Evolutionary conservation across 2,329 filamentous ascomycete genomes (phyloP), one percentile per base, ranked within the genome.

Genomic region (Diaporthe caulivora): DNA sequence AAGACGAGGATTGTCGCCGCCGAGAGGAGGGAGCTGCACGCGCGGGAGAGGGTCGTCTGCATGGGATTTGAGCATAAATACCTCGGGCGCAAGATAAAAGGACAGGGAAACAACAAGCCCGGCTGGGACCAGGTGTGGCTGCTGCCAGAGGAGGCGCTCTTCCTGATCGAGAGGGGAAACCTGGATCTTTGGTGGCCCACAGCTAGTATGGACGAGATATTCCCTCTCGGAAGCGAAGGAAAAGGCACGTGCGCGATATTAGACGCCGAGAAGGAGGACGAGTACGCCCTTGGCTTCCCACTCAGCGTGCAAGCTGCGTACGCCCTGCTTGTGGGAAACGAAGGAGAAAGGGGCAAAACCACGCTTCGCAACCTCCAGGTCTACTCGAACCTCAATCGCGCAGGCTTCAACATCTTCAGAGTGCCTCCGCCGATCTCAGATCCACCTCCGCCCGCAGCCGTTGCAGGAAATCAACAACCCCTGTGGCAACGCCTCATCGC

Each of bases 241-340:
- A 77, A 77, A 15, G 77, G 76, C 0, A 73, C 77, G 2, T 73
- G 73, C 29, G 80, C 78, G 6, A 78, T 75, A 21, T 77, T 78
- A 17, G 76, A 42, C 71, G 78, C 34, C 78, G 80, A 15, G 78
- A 78, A 79, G 24, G 75, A 83, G 40, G 85, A 87, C 54, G 90
- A 91, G 47, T 87, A 88, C 73, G 89, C 91, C 9, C 84, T 88
- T 5, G 93, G 93, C 0, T 82, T 97, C n/a, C 95, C 96, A 0
- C 92, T 99, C 86, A 97, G 94, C 82, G 84, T 98, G 51, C 94
- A 98, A 82, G 95, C 94, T 8, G 95, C 95, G 0, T 98, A 98
- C 85, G 90, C 95, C 7, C 89, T 95, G 29, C 91, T 98, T 70
- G 89, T 98, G 76, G 95, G 95, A 1, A 86, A 89, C 31, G 92